phyloP scores from a whole-genome alignment of 148 eudicot genomes.

The Linanthus parryae region DNA sequence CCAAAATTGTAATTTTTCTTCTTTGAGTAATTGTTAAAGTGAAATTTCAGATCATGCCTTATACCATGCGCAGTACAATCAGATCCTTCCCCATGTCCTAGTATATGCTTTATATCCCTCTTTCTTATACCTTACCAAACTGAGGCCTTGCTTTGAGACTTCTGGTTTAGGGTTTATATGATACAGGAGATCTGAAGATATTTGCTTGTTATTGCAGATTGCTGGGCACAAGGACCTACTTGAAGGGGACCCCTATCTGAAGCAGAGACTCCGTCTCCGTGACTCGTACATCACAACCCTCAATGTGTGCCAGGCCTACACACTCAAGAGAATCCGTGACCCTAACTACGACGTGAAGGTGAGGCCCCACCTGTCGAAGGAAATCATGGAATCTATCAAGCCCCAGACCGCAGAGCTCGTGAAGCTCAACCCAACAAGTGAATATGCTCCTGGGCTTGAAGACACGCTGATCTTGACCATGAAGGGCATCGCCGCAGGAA shows the following conservation, averaged over 20 bases:
- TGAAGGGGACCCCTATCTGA: slow-evolving; percentile 84
- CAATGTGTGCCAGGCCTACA: slow-evolving; percentile 72
- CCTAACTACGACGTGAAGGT: slow-evolving; percentile 55
- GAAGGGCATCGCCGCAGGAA: slow-evolving; percentile 96
- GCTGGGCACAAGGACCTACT: slow-evolving; percentile 85
- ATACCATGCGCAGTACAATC: too few species aligned
- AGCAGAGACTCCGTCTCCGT: slow-evolving; percentile 78
- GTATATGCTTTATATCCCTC: too few species aligned
- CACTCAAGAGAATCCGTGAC: slow-evolving; percentile 81
- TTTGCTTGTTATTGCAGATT: slow-evolving; percentile 35
- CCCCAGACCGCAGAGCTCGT: slow-evolving; percentile 70
- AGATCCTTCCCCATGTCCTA: too few species aligned
- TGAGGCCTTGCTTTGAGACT: too few species aligned
- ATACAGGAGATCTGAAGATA: too few species aligned
- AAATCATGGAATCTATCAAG: slow-evolving; percentile 48
- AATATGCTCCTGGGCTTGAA: slow-evolving; percentile 87
- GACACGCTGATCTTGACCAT: slow-evolving; percentile 93
- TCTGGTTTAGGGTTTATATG: too few species aligned
- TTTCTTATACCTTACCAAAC: too few species aligned
- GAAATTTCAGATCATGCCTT: too few species aligned
- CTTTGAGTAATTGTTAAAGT: too few species aligned
- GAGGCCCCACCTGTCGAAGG: slow-evolving; percentile 80
- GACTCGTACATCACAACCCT: slow-evolving; percentile 75
- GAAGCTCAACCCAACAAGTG: slow-evolving; percentile 84
- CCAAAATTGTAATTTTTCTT: too few species aligned